Evolutionary conservation across 805 yeast genomes (phyloP).

Genomic region (Metschnikowia santaceciliae): DNA sequence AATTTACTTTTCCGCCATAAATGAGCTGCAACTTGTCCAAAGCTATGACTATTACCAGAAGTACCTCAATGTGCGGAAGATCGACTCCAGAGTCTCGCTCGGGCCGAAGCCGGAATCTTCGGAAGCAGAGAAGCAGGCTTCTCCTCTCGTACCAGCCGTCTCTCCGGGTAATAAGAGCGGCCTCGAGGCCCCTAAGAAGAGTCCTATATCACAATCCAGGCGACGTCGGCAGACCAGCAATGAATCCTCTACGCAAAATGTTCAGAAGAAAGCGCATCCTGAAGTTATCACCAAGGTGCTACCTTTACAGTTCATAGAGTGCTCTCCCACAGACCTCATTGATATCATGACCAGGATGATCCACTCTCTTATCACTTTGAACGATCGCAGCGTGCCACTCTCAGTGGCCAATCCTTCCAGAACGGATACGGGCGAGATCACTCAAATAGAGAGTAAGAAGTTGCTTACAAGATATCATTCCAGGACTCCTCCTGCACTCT

Average conservation of each 20-base stretch:
- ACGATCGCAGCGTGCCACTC: constrained; percentile 53
- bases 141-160: neutral
- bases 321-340: constrained; percentile 68
- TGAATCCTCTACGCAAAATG: constrained; percentile 5
- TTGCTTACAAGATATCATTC: constrained; percentile 86
- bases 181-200: neutral
- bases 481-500: constrained; percentile 84
- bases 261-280: constrained; percentile 14
- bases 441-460: constrained; percentile 17
- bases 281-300: constrained; percentile 21
- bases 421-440: constrained; percentile 20
- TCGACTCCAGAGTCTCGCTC: neutral
- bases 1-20: constrained; percentile 11
- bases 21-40: constrained; percentile 10
- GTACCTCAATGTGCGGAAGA: constrained; percentile 10
- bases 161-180: neutral
- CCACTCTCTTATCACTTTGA: constrained; percentile 64
- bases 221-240: constrained; percentile 10
- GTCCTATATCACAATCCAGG: neutral
- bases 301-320: constrained; percentile 55
- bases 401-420: constrained; percentile 27
- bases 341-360: constrained; percentile 76
- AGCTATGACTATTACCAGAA: constrained; percentile 16
- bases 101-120: neutral
- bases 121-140: constrained; percentile 2